These are phyloP conservation scores for Phyllosticta citribraziliensis DNA, from an alignment of 2,329 filamentous ascomycete genomes.

Conservation along the genomic window DNA sequence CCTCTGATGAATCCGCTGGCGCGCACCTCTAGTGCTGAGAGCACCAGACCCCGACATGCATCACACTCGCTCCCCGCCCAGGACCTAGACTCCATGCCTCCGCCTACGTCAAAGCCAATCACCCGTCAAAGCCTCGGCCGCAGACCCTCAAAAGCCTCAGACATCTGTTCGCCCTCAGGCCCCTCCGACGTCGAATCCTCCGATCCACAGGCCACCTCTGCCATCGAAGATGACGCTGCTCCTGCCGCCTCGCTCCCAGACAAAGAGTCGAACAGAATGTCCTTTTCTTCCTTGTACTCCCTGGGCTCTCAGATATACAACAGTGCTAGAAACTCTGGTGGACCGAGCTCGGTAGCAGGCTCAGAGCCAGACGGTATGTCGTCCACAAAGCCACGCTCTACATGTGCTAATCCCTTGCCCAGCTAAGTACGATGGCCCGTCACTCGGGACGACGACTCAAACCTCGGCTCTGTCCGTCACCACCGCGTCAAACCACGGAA, in stretches of 20 bases:
- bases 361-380: slow-evolving; percentile 36
- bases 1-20: slow-evolving; percentile 16
- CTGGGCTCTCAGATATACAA: slow-evolving; percentile 48
- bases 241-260: slow-evolving; percentile 34
- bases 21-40: slow-evolving; percentile 29
- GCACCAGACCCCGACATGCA: slow-evolving; percentile 24
- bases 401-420: slow-evolving; percentile 12
- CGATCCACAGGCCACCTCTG: slow-evolving; percentile 29
- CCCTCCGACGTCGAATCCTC: slow-evolving; percentile 18
- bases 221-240: slow-evolving; percentile 37
- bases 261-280: slow-evolving; percentile 53
- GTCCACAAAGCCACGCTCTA: neutral
- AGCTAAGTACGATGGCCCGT: slow-evolving; percentile 19
- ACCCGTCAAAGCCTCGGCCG: slow-evolving; percentile 35
- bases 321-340: slow-evolving; percentile 44
- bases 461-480: slow-evolving; percentile 35
- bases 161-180: slow-evolving; percentile 20
- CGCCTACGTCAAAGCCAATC: slow-evolving; percentile 36
- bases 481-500: slow-evolving; percentile 32
- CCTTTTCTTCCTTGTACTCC: slow-evolving; percentile 64
- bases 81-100: slow-evolving; percentile 53
- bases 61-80: slow-evolving; percentile 40
- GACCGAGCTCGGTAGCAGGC: slow-evolving; percentile 33
- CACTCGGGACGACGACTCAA: slow-evolving; percentile 31
- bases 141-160: slow-evolving; percentile 33